phyloP scores from a whole-genome alignment of 2,329 filamentous ascomycete species.

The Alternaria tenuissima region DNA sequence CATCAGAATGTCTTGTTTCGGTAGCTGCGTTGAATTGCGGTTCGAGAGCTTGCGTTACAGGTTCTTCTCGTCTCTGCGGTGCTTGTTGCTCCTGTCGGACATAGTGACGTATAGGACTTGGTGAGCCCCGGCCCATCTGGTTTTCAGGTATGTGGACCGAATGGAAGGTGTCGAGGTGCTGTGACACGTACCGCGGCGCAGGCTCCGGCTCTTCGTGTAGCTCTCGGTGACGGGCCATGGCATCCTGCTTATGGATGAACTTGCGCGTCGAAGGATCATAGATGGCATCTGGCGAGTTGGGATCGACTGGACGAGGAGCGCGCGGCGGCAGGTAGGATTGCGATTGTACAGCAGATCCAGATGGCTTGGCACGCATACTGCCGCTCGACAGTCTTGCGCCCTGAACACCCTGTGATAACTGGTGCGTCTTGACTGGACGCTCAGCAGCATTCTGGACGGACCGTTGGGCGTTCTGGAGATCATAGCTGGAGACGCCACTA shows the following conservation, averaged over 20 bases:
- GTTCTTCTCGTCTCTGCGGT: constrained; percentile 21
- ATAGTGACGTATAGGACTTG: constrained; percentile 28
- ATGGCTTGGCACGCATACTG: constrained; percentile 60
- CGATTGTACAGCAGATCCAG: constrained; percentile 56
- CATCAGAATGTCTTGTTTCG: constrained; percentile 48
- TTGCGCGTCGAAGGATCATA: constrained; percentile 49
- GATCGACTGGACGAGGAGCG: constrained; percentile 41
- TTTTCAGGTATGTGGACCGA: constrained; percentile 15
- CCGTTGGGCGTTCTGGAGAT: constrained; percentile 39
- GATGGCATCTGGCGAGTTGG: constrained; percentile 48
- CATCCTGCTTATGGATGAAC: constrained; percentile 49
- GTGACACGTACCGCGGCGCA: constrained; percentile 29
- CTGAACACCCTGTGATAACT: constrained; percentile 44
- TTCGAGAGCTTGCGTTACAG: constrained; percentile 12
- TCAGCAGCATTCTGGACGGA: constrained; percentile 48
- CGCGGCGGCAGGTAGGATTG: constrained; percentile 27
- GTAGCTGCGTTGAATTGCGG: constrained; percentile 15
- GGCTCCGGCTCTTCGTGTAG: constrained; percentile 38
- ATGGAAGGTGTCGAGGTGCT: constrained; percentile 28
- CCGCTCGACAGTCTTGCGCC: constrained; percentile 58
- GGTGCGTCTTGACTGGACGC: constrained; percentile 54
- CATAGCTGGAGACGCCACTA: constrained; percentile 26
- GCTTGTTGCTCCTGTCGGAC: constrained; percentile 21
- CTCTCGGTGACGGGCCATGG: constrained; percentile 45
- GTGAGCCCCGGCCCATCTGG: constrained; percentile 22